Conservation (phyloP, 352 stramenopile genomes). For the Blastocystis sp. region DNA sequence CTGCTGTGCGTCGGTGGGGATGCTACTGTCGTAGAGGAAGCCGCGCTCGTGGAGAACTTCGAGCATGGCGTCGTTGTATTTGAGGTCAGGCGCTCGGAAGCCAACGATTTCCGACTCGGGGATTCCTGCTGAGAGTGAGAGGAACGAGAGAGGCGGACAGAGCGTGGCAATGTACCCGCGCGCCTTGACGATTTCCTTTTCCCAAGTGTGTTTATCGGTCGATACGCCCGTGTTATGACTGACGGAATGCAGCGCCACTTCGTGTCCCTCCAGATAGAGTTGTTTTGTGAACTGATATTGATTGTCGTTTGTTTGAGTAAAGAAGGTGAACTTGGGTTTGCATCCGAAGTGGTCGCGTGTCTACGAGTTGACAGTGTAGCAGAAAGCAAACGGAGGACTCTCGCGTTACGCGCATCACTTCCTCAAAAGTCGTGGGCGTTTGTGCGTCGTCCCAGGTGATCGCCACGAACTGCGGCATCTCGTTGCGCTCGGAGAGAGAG, state of each 20-base stretch:
- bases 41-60: constrained; percentile 15
- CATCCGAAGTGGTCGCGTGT: constrained; percentile 2
- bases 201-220: not conserved
- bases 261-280: constrained; percentile 41
- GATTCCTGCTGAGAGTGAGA: not conserved
- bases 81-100: constrained; percentile 40
- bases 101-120: constrained; percentile 5
- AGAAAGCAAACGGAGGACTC: not conserved
- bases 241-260: constrained; percentile 11
- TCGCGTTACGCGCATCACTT: constrained; percentile 14
- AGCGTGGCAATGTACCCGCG: not conserved
- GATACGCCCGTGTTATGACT: not conserved
- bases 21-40: constrained; percentile 47
- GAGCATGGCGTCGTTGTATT: constrained; percentile 45
- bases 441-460: constrained; percentile 46
- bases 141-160: not conserved
- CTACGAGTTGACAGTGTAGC: not conserved
- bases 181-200: constrained; percentile 40
- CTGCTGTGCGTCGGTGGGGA: not conserved
- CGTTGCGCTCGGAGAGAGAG: not conserved
- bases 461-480: constrained; percentile 21
- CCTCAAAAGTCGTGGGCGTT: constrained; percentile 15
- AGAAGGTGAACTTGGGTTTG: constrained; percentile 42
- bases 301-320: constrained; percentile 51
- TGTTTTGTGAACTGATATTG: constrained; percentile 51